Percentiles rank a stretch among this genome's conserved stretches.
Conservation (phyloP, 73 alveolate species). For the Tetrahymena elliotti region DNA sequence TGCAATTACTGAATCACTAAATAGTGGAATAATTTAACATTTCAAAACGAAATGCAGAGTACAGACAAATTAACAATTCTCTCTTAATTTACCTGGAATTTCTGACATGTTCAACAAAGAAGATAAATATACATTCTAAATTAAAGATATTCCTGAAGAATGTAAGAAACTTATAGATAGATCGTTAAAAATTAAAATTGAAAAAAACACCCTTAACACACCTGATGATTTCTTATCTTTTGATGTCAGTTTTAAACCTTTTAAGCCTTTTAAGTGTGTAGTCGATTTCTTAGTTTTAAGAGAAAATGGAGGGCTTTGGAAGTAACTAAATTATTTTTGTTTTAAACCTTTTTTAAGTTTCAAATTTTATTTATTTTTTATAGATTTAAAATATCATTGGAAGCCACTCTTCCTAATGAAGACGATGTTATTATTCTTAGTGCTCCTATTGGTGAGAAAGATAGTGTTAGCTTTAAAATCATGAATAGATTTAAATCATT, state of each 20-base stretch:
- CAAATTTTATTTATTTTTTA: neutral
- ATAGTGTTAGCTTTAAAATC: conserved; percentile 86
- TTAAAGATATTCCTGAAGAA: conserved; percentile 69
- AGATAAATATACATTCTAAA: conserved; percentile 73
- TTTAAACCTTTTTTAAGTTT: neutral
- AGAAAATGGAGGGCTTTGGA: conserved; percentile 97
- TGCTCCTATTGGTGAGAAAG: conserved; percentile 81
- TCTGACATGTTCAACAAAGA: conserved; percentile 36
- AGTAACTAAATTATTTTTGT: conserved; percentile 21
- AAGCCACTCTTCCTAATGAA: conserved; percentile 93
- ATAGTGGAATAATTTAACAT: conserved; percentile 6
- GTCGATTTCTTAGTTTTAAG: conserved; percentile 85
- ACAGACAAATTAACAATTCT: conserved; percentile 20
- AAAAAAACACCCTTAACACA: conserved; percentile 53
- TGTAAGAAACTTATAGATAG: conserved; percentile 78
- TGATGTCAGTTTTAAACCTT: conserved; percentile 88
- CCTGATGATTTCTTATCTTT: conserved; percentile 76
- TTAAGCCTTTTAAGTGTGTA: conserved; percentile 88
- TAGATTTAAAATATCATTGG: conserved; percentile 70
- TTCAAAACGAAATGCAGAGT: conserved; percentile 39
- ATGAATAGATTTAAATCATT: conserved; percentile 83
- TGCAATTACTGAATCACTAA: conserved; percentile 39
- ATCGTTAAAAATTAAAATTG: conserved; percentile 79
- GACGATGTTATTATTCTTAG: conserved; percentile 92
- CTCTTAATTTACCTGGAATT: conserved; percentile 28